A percentile compares a stretch with the other conserved stretches of the same genome.
phyloP scores from a whole-genome alignment of 768 basidiomycete species.

The Termitomyces sp. region DNA sequence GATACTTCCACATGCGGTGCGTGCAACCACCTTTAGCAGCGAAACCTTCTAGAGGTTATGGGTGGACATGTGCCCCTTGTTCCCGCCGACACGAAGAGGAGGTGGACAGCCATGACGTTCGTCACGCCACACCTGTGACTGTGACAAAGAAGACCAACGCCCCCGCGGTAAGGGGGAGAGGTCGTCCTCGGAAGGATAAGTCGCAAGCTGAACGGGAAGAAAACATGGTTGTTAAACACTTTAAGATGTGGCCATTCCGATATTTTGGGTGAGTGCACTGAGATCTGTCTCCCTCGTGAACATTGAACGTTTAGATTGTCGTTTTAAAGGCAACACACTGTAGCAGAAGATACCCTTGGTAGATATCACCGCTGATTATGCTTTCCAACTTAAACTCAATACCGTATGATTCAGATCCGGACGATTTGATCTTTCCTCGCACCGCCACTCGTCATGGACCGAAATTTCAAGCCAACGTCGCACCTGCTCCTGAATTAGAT shows the following conservation, averaged over 20 bases:
- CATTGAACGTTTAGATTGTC: not conserved
- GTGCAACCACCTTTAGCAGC: conserved; percentile 86
- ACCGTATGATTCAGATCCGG: conserved; percentile 62
- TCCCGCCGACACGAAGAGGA: conserved; percentile 83
- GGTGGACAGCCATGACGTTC: conserved; percentile 70
- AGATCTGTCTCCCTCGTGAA: conserved; percentile 1
- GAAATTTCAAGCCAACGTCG: conserved; percentile 74
- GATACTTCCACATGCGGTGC: conserved; percentile 92
- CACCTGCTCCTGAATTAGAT: conserved; percentile 35
- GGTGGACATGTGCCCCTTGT: conserved; percentile 96
- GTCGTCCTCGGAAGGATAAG: conserved; percentile 74
- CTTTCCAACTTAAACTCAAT: conserved; percentile 1
- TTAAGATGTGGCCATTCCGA: conserved; percentile 90
- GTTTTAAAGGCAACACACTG: conserved; percentile 68
- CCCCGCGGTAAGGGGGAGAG: conserved; percentile 66
- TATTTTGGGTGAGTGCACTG: conserved; percentile 82
- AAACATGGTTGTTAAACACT: conserved; percentile 74
- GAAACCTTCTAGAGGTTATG: conserved; percentile 94
- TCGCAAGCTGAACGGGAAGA: conserved; percentile 71
- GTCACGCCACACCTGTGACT: conserved; percentile 43
- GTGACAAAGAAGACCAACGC: conserved; percentile 56
- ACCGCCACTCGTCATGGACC: conserved; percentile 87
- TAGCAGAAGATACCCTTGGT: conserved; percentile 91
- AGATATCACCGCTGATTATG: conserved; percentile 18
- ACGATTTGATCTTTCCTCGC: conserved; percentile 95